Conservation (phyloP, 768 basidiomycete genomes). For the Porphyrellus cyaneotinctus region DNA sequence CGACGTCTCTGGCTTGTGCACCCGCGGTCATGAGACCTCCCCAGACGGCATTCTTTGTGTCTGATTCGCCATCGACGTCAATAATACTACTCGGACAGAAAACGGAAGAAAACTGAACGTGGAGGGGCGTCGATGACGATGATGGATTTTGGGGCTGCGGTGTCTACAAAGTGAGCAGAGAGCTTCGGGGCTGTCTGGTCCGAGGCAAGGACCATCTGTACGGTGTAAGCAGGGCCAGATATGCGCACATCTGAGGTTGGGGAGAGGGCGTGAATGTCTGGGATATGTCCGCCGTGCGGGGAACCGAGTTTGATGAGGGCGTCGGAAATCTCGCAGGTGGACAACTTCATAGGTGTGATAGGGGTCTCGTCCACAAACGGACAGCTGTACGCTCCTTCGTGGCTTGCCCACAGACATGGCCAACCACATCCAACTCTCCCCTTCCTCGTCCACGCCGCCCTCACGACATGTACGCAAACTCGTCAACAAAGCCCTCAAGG, state of each 20-base stretch:
- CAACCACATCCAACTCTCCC: constrained; percentile 5
- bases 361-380: no score
- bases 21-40: constrained; percentile 90
- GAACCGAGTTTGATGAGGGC: constrained; percentile 77
- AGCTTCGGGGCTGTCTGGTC: constrained; percentile 61
- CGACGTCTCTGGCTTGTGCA: constrained; percentile 63
- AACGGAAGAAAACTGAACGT: constrained; percentile 42
- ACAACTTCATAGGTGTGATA: constrained; percentile 28
- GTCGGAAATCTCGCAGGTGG: constrained; percentile 85
- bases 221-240: constrained; percentile 84
- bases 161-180: constrained; percentile 78
- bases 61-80: constrained; percentile 33
- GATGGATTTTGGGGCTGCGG: constrained; percentile 57
- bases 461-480: constrained; percentile 32
- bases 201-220: constrained; percentile 66
- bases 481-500: constrained; percentile 45
- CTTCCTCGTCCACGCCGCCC: constrained; percentile 10
- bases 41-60: constrained; percentile 81
- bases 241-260: constrained; percentile 39
- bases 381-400: background rate
- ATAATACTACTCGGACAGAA: background rate
- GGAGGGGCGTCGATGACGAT: constrained; percentile 73
- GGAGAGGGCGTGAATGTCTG: constrained; percentile 61
- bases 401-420: constrained; percentile 9
- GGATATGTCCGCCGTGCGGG: constrained; percentile 72